phyloP scores from a whole-genome alignment of 2,329 filamentous ascomycete species.

The Aspergillus caelatus region DNA sequence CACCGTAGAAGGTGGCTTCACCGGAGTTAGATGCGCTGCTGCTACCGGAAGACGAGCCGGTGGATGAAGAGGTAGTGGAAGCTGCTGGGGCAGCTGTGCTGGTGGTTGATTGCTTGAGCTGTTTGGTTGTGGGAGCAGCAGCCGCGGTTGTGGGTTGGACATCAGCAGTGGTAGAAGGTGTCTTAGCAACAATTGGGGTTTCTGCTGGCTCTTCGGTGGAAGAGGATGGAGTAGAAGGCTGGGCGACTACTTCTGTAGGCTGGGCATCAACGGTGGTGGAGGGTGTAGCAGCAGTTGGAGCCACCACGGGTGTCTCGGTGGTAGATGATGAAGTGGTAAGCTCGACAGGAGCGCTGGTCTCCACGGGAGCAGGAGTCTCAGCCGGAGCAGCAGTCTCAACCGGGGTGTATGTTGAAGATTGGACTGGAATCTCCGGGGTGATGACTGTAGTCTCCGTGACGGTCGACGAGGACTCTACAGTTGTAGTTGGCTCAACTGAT shows the following conservation, averaged over 20 bases:
- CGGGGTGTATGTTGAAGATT: too few relatives aligned
- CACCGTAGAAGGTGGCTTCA: constrained; percentile 57
- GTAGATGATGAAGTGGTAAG: constrained; percentile 5
- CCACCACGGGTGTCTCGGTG: neutral
- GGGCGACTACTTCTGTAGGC: neutral
- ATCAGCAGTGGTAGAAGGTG: neutral
- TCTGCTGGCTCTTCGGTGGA: neutral
- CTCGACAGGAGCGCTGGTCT: neutral
- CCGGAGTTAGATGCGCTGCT: constrained; percentile 34
- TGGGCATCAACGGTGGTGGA: constrained; percentile 1
- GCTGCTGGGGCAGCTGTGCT: constrained; percentile 14
- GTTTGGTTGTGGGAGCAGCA: neutral
- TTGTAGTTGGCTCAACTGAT: constrained; percentile 17
- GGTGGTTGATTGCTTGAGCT: neutral
- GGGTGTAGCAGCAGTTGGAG: neutral
- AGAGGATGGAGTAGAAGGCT: constrained; percentile 5
- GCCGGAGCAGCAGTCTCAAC: neutral
- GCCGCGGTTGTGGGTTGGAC: constrained; percentile 1
- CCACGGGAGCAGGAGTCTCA: constrained; percentile 1
- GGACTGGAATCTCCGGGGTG: constrained; percentile 9
- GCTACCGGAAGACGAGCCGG: constrained; percentile 14
- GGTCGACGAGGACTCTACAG: constrained; percentile 11
- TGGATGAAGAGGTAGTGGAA: constrained; percentile 14
- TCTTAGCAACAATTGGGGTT: neutral
- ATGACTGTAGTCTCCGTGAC: constrained; percentile 10